A percentile compares a stretch with the other conserved stretches of the same genome.
Evolutionary conservation across 108 stramenopile genomes (phyloP).

Genomic region (Halocafeteria seosinensis): DNA sequence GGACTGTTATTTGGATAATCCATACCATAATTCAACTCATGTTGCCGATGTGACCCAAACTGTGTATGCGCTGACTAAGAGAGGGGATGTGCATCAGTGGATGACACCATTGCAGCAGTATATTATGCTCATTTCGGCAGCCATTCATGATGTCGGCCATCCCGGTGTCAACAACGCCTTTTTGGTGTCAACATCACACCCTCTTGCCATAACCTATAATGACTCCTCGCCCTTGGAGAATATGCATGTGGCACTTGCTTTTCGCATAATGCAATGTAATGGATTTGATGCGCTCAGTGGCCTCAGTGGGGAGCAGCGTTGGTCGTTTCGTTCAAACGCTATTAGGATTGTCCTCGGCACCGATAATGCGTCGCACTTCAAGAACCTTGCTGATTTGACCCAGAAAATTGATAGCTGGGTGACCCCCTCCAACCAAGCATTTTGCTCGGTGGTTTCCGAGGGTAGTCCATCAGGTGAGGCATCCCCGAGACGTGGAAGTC

Average conservation of each 20-base stretch:
- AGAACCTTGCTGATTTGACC: background rate
- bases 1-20: background rate
- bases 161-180: conserved; percentile 41
- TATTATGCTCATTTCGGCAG: conserved; percentile 28
- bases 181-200: conserved; percentile 25
- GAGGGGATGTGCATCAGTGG: background rate
- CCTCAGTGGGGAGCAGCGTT: background rate
- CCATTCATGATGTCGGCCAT: conserved; percentile 46
- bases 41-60: conserved; percentile 14
- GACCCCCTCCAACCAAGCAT: background rate
- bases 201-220: conserved; percentile 30
- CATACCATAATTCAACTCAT: conserved; percentile 10
- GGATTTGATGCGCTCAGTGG: conserved; percentile 1
- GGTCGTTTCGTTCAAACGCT: background rate
- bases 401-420: background rate
- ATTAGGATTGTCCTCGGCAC: background rate
- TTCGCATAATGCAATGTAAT: conserved; percentile 18
- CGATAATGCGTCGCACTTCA: background rate
- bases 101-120: conserved; percentile 9
- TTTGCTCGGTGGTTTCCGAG: too few relatives aligned
- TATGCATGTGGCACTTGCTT: conserved; percentile 34
- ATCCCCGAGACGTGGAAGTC: background rate
- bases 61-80: background rate
- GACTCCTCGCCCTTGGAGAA: conserved; percentile 35
- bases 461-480: too few relatives aligned